phyloP scores from a whole-genome alignment of 768 basidiomycete genomes.

The Agaricus subrufescens region DNA sequence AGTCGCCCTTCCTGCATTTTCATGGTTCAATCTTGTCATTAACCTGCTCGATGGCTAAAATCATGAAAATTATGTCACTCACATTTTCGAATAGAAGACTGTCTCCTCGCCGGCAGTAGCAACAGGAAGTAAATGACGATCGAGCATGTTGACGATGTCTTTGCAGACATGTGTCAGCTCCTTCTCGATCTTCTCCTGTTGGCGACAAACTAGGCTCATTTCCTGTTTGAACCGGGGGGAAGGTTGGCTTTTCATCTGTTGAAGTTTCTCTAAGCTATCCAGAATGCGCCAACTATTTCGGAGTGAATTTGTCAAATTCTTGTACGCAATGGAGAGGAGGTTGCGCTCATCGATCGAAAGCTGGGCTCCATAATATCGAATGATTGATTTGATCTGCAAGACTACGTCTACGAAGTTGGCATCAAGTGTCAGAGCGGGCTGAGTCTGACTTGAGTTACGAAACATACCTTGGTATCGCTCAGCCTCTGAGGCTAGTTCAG shows the following conservation, averaged over 20 bases:
- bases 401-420: constrained; percentile 57
- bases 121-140: constrained; percentile 37
- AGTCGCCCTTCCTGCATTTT: constrained; percentile 54
- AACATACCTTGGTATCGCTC: constrained; percentile 78
- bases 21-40: not conserved
- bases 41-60: not conserved
- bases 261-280: constrained; percentile 70
- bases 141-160: constrained; percentile 70
- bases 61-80: constrained; percentile 18
- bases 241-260: constrained; percentile 36
- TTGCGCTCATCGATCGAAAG: constrained; percentile 85
- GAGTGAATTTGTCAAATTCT: constrained; percentile 81
- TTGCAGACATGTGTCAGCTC: constrained; percentile 76
- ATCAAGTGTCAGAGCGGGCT: not conserved
- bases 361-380: constrained; percentile 59
- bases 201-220: constrained; percentile 61
- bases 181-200: constrained; percentile 71
- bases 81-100: constrained; percentile 92
- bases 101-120: constrained; percentile 77
- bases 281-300: constrained; percentile 84
- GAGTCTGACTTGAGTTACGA: not conserved
- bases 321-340: constrained; percentile 85
- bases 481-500: constrained; percentile 83
- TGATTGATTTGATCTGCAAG: constrained; percentile 71
- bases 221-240: constrained; percentile 41